Evolutionary conservation across 2,329 filamentous ascomycete genomes (phyloP), one percentile per base, ranked within the genome.

Genomic region (Trichoderma cornu-damae): DNA sequence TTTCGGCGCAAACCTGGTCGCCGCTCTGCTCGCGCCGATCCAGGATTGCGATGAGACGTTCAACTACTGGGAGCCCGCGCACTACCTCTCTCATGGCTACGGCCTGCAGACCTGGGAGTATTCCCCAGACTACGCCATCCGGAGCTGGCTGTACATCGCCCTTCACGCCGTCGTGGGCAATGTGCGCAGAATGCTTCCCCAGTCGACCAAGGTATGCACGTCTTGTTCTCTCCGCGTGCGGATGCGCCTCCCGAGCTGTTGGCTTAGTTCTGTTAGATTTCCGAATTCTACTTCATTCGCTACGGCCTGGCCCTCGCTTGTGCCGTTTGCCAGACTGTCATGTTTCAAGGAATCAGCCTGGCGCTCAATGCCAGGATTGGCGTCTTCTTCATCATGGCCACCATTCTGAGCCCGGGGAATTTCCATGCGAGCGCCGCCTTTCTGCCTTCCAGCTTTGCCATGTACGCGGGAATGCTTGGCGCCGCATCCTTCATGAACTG

Each of bases 71-170:
- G 94, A 99, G 67, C 93, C 94, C 0, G 85, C 92, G 0, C 94
- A 99, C 73, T 99, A 96, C 72, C 81, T 99, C 26, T 88, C 85
- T 59, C 91, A 96, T 76, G 89, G 90, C 65, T 93, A 96, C 68
- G 94, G 93, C 37, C 79, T 96, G 50, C 92, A 99, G 75, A 99
- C 94, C 1, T 99, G 94, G 94, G 94, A 99, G 73, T 99, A 97
- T 74, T 96, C 93, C 1, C 94, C 94, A 4, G 87, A 93, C 58
- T 97, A 89, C 73, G 89, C 91, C 50, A 96, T 99, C 65, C 86
- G 94, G 61, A 96, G 91, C 75, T 99, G 94, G 94, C 79, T 91
- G 20, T 99, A 99, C 68, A 79, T 95, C 35, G 82, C 79, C 4
- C 73, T 96, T 1, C 93, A 99, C 72, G 89, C 91, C 24, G 64